Evolutionary conservation across 352 stramenopile species (phyloP), one percentile per base, ranked within the genome.

Genomic region (Achlya hypogyna): DNA sequence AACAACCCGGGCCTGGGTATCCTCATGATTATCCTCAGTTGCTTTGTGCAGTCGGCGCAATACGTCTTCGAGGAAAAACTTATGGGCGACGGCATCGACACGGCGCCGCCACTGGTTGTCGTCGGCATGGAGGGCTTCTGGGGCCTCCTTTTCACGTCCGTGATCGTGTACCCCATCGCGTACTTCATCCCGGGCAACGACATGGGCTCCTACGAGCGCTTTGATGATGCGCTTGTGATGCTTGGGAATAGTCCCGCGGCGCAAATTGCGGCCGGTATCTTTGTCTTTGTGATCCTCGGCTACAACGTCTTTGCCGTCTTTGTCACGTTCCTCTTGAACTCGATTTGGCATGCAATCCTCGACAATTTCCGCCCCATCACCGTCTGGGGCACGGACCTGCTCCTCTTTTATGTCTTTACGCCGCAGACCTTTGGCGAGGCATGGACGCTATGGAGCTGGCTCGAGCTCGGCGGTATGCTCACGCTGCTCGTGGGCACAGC

Each of bases 21-120:
- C 38, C 65, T 92, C 31, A 91, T 98, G 73, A 92, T 99, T 49
- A 84, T 99, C 47, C 69, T 96, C 1, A 97, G 95, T 65, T 98
- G 95, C 58, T 89, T 95, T 42, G 93, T 98, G 9, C 93, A 98
- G 73, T 88, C 90, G 1, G 76, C 96, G 27, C 94, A 98, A 69
- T 98, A 98, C 78, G 95, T 98, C 28, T 98, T 98, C 70, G 95
- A 99, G 71, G 96, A 99, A 77, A 98, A 98, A 75, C 86, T 98
- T 38, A 98, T 98, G 91, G 92, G 92, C 62, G 93, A 97, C 72
- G 89, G 93, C 58, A 72, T 81, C 62, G 82, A 96, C 59, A 91
- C 85, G 54, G 89, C 93, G 34, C 93, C 95, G 31, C 84, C 96
- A 32, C 78, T 99, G 18, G 93, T 98, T 1, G 86, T 94, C 29